These are phyloP conservation scores for Lentinula edodes DNA, from an alignment of 768 basidiomycete genomes.

Conservation along the genomic window DNA sequence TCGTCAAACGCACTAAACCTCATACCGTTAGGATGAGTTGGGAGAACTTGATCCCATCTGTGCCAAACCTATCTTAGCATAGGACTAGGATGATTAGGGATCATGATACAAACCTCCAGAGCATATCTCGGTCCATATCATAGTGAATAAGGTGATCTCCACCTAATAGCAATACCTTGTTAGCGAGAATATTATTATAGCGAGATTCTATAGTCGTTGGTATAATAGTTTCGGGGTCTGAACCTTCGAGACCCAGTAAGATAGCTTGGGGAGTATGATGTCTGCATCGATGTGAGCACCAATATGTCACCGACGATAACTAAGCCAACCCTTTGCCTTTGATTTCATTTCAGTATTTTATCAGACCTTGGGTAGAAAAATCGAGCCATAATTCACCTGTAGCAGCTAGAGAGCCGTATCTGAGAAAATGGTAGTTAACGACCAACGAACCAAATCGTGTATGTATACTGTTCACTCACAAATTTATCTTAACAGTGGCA, in stretches of 20 bases:
- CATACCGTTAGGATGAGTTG: constrained; percentile 91
- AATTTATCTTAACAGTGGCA: constrained; percentile 74
- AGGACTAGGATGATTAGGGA: neutral
- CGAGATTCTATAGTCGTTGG: constrained; percentile 77
- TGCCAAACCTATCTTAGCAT: neutral
- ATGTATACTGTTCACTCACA: constrained; percentile 39
- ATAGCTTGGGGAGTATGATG: constrained; percentile 88
- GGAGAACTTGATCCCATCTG: constrained; percentile 76
- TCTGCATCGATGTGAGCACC: constrained; percentile 26
- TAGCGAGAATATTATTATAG: constrained; percentile 61
- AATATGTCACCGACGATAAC: neutral
- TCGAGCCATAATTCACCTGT: constrained; percentile 49
- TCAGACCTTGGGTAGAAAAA: neutral
- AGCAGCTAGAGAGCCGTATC: constrained; percentile 90
- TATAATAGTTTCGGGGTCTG: constrained; percentile 92
- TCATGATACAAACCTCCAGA: constrained; percentile 49
- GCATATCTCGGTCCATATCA: constrained; percentile 88
- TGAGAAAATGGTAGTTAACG: constrained; percentile 19
- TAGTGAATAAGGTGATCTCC: constrained; percentile 76
- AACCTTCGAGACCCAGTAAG: constrained; percentile 78
- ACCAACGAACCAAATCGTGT: neutral
- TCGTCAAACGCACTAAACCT: constrained; percentile 80
- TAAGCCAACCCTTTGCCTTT: constrained; percentile 71
- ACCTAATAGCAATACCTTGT: constrained; percentile 62
- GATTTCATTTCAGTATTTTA: neutral